Evolutionary conservation across 306 rosid species (phyloP), one percentile per base, ranked within the genome.

Genomic region (Trifolium dubium): DNA sequence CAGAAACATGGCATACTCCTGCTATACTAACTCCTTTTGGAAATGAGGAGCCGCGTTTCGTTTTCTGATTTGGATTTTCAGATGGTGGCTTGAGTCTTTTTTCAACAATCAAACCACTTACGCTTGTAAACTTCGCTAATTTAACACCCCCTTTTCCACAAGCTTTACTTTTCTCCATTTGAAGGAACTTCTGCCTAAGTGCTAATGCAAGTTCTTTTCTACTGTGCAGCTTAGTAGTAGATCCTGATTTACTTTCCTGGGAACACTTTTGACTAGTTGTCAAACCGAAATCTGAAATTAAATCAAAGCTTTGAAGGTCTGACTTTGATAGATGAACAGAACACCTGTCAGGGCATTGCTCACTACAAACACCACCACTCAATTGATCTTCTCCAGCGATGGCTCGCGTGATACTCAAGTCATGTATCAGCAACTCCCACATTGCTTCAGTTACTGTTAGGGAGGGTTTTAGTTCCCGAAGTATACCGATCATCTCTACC

Each of bases 341-440:
- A 66, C 63, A 71, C 53, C 41, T 60, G 59, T 50, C 8, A 10
- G 71, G 74, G 56, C 23, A 64, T 59, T 76, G 86, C 55, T 54
- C 77, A 31, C 72, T 66, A 63, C 41, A 9, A 73, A 68, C 79
- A 64, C 37, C 75, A 85, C 4, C 71, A 68, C 77, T 69, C 4
- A 19, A 64, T 44, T 77, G 78, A 71, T 80, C 89, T 11, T 77
- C 79, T 41, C 70, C 29, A 12, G 67, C 69, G 84, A 85, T 81
- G 41, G 89, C 96, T 17, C 78, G 96, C 63, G 79, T 50, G 53
- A 90, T 77, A 76, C 86, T 88, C 74, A 90, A 73, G 80, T 88
- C 92, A 18, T 82, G 81, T 41, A 90, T 72, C 82, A 90, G 64
- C 80, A 88, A 80, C 75, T 77, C 70, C 96, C 96, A 90, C 96